Evolutionary conservation across 116 monocot genomes (phyloP).

Genomic region (Posidonia oceanica): DNA sequence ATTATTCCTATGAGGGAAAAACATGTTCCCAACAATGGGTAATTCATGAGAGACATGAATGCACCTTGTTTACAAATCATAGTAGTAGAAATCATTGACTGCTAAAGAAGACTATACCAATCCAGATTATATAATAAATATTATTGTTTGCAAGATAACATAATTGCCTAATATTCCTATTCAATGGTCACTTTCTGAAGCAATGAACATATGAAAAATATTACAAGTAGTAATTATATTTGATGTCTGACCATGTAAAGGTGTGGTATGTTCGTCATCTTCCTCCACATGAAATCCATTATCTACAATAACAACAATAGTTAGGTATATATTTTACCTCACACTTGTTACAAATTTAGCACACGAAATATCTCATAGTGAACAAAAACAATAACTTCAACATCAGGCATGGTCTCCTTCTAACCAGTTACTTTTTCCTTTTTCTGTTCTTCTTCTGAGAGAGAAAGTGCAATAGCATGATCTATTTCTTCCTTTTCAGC

Average conservation of each 20-base stretch:
- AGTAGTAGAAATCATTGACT: too few species aligned
- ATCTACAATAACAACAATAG: background rate
- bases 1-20: too few species aligned
- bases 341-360: too few species aligned
- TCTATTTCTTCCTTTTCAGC: slow-evolving; percentile 53
- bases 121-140: too few species aligned
- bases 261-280: background rate
- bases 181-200: background rate
- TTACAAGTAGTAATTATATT: background rate
- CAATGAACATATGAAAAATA: background rate
- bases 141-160: too few species aligned
- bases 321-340: too few species aligned
- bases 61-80: too few species aligned
- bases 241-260: background rate
- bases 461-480: slow-evolving; percentile 61
- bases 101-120: too few species aligned
- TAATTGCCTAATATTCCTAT: background rate
- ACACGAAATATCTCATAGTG: too few species aligned
- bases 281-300: background rate
- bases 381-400: background rate
- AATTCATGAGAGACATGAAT: too few species aligned
- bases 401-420: background rate
- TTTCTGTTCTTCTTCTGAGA: slow-evolving; percentile 49
- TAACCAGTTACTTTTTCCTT: slow-evolving; percentile 36
- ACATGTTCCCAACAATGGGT: too few species aligned